Percentiles rank a stretch among this genome's conserved stretches.
These are phyloP conservation scores for Seiridium unicorne DNA, from an alignment of 2,329 filamentous ascomycete species.

Conservation along the genomic window DNA sequence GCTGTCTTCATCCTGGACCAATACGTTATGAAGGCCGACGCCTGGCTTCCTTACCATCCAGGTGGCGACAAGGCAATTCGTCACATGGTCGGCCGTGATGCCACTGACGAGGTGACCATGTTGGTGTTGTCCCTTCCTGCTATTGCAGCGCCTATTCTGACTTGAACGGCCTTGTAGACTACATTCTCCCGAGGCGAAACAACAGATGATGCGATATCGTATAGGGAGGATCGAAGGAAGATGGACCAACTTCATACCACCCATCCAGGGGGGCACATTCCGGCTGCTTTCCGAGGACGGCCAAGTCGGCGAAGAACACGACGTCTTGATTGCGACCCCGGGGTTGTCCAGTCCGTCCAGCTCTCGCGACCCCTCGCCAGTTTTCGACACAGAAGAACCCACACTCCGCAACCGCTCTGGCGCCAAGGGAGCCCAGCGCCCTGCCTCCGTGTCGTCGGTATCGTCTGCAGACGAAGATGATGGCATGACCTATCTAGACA, in stretches of 20 bases:
- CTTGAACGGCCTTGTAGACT: constrained; percentile 53
- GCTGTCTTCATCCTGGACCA: constrained; percentile 79
- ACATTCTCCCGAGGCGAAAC: constrained; percentile 75
- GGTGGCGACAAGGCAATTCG: constrained; percentile 87
- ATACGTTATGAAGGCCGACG: constrained; percentile 81
- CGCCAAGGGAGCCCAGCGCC: constrained; percentile 19
- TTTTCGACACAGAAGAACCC: constrained; percentile 43
- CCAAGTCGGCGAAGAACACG: constrained; percentile 12
- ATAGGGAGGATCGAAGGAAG: constrained; percentile 78
- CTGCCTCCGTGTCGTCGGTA: constrained; percentile 59
- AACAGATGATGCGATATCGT: constrained; percentile 77
- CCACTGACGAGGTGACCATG: constrained; percentile 91
- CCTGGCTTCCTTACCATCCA: constrained; percentile 87
- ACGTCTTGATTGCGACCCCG: constrained; percentile 10
- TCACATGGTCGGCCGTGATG: constrained; percentile 93
- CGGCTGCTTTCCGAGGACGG: constrained; percentile 42
- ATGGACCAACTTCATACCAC: constrained; percentile 87
- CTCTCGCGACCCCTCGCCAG: constrained; percentile 51
- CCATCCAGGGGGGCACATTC: constrained; percentile 86
- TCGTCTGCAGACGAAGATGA: constrained; percentile 48
- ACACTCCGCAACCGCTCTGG: constrained; percentile 28
- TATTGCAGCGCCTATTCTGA: constrained; percentile 11
- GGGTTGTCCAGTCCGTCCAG: constrained; percentile 46
- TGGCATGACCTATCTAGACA: constrained; percentile 67
- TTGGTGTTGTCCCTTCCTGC: constrained; percentile 44